Conservation (phyloP, 2,329 filamentous ascomycete genomes). For the Fusarium dlaminii region DNA sequence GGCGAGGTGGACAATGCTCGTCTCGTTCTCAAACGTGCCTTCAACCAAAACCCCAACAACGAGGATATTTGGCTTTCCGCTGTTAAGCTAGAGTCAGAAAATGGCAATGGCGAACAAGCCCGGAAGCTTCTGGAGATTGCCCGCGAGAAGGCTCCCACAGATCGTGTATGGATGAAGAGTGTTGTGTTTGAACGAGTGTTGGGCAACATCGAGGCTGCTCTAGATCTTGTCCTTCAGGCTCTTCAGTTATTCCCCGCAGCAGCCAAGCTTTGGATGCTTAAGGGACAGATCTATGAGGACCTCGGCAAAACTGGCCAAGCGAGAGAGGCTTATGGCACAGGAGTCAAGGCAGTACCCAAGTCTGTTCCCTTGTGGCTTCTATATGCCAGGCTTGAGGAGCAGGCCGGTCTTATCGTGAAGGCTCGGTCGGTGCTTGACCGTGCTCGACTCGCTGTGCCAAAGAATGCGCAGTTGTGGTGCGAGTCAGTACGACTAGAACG, state of each 20-base stretch:
- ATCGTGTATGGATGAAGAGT: slow-evolving; percentile 97
- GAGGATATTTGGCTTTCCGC: slow-evolving; percentile 98
- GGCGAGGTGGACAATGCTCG: slow-evolving; percentile 89
- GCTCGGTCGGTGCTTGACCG: slow-evolving; percentile 93
- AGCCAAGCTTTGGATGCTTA: slow-evolving; percentile 97
- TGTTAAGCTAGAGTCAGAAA: slow-evolving; percentile 95
- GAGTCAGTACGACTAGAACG: slow-evolving; percentile 95
- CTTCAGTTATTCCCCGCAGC: slow-evolving; percentile 86
- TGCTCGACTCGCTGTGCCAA: slow-evolving; percentile 86
- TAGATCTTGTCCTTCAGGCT: slow-evolving; percentile 88
- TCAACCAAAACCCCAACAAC: slow-evolving; percentile 95
- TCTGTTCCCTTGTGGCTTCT: slow-evolving; percentile 91
- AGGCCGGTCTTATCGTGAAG: slow-evolving; percentile 83
- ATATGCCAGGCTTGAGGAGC: slow-evolving; percentile 88
- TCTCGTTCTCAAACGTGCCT: slow-evolving; percentile 85
- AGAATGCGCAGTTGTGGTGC: slow-evolving; percentile 85
- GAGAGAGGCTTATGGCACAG: slow-evolving; percentile 87
- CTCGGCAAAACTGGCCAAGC: slow-evolving; percentile 83
- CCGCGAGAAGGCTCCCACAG: slow-evolving; percentile 88
- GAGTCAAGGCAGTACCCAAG: slow-evolving; percentile 85
- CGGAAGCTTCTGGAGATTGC: slow-evolving; percentile 83
- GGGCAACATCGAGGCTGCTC: slow-evolving; percentile 79
- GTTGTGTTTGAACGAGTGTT: slow-evolving; percentile 91
- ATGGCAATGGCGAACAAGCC: slow-evolving; percentile 82
- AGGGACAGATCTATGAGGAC: slow-evolving; percentile 95